phyloP scores from a whole-genome alignment of 1,139 yeast species.

The Sugiyamaella pinicola region DNA sequence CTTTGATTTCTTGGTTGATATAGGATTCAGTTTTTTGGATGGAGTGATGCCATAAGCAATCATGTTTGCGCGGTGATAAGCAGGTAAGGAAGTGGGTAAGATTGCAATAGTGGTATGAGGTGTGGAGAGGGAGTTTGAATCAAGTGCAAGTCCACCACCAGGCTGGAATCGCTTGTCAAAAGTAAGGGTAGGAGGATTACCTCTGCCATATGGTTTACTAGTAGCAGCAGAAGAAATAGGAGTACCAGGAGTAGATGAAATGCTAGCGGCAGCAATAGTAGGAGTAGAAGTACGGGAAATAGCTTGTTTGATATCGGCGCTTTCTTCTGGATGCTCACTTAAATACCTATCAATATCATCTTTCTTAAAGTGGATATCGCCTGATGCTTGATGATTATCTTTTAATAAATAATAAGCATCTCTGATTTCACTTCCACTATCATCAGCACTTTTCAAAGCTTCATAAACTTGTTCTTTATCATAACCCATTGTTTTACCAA shows the following conservation, averaged over 20 bases:
- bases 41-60: conserved; percentile 50
- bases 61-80: conserved; percentile 94
- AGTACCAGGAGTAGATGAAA: conserved; percentile 21
- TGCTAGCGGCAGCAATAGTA: conserved; percentile 1
- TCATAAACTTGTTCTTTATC: conserved; percentile 83
- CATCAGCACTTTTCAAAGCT: conserved; percentile 54
- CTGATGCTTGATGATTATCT: conserved; percentile 54
- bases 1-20: conserved; percentile 79
- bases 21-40: conserved; percentile 66
- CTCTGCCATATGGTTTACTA: conserved; percentile 26
- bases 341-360: conserved; percentile 42
- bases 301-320: conserved; percentile 10
- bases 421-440: conserved; percentile 68
- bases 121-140: conserved; percentile 42
- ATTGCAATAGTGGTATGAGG: conserved; percentile 74
- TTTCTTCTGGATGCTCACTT: conserved; percentile 29
- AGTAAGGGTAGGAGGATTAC: conserved; percentile 41
- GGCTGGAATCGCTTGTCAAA: conserved; percentile 41
- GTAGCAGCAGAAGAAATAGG: conserved; percentile 20
- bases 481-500: conserved; percentile 89
- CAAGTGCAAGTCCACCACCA: conserved; percentile 39
- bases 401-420: conserved; percentile 89
- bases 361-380: conserved; percentile 32
- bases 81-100: conserved; percentile 89
- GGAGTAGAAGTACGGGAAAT: conserved; percentile 21